phyloP scores from a whole-genome alignment of 495 filamentous ascomycete species.

The Chaetomidium leptoderma region DNA sequence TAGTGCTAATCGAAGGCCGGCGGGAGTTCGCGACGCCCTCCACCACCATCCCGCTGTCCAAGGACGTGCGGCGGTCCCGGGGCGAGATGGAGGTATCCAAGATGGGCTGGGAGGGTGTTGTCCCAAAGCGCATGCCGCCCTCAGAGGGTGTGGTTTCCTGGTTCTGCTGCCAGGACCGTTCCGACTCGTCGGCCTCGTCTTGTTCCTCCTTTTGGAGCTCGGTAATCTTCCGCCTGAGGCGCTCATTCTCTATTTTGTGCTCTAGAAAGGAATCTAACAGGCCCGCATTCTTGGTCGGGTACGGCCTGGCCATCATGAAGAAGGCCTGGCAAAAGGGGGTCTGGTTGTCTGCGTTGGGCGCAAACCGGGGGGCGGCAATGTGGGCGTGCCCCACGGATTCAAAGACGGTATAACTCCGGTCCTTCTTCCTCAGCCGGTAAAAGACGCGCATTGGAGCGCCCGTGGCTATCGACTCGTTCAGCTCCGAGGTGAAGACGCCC shows the following conservation, averaged over 20 bases:
- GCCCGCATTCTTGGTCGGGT: constrained; percentile 79
- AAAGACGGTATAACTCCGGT: constrained; percentile 72
- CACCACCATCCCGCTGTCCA: constrained; percentile 74
- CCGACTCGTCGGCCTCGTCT: constrained; percentile 60
- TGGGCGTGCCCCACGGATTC: constrained; percentile 92
- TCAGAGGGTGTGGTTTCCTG: constrained; percentile 55
- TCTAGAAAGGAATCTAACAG: constrained; percentile 92
- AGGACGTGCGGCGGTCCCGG: constrained; percentile 57
- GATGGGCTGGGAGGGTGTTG: constrained; percentile 4
- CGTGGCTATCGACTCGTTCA: constrained; percentile 86
- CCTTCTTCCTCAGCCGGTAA: constrained; percentile 77
- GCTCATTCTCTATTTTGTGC: constrained; percentile 96
- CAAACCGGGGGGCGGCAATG: constrained; percentile 62
- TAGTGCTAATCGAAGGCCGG: constrained; percentile 70
- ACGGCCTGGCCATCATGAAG: constrained; percentile 90
- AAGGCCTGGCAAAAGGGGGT: constrained; percentile 77
- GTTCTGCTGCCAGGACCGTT: constrained; percentile 48
- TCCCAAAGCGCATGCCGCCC: constrained; percentile 21
- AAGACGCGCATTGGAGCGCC: constrained; percentile 78
- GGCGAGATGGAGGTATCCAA: constrained; percentile 56
- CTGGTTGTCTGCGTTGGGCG: constrained; percentile 58
- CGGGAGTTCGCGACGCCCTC: constrained; percentile 68
- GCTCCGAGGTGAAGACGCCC: constrained; percentile 76
- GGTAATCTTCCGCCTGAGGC: constrained; percentile 74
- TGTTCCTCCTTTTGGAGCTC: constrained; percentile 83